Conservation (phyloP, 176 grass and related monocot species). For the Poa pratensis region DNA sequence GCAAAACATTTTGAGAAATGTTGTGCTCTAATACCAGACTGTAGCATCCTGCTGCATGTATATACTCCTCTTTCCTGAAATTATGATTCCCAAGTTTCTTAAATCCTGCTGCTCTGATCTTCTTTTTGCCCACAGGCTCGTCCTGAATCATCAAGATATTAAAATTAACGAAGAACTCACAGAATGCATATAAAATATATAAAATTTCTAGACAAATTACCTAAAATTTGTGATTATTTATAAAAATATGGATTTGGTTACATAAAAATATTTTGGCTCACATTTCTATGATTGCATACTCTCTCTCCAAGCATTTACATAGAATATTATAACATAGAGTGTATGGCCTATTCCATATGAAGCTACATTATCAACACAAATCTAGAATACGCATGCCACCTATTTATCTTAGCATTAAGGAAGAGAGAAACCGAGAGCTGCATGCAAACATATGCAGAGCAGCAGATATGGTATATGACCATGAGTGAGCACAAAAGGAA, state of each 20-base stretch:
- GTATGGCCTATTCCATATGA: background rate
- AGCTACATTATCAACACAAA: background rate
- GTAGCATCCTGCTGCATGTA: background rate
- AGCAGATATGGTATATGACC: background rate
- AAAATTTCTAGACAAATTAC: background rate
- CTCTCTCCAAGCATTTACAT: background rate
- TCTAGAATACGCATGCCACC: background rate
- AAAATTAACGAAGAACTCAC: background rate
- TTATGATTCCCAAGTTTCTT: background rate
- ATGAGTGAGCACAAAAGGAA: background rate
- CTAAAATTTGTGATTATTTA: background rate
- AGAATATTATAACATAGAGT: background rate
- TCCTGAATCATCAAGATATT: background rate
- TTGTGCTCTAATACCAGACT: slow-evolving; percentile 2
- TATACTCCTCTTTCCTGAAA: background rate
- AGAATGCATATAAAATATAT: background rate
- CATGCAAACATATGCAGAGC: background rate
- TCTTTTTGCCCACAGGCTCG: background rate
- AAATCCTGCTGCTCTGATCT: background rate
- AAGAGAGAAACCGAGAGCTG: background rate
- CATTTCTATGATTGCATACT: background rate
- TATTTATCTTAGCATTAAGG: background rate
- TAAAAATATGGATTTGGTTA: background rate
- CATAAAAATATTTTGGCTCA: background rate
- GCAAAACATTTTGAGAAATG: background rate